A percentile compares a stretch with the other conserved stretches of the same genome.
phyloP scores from a whole-genome alignment of 2,329 filamentous ascomycete species.

The Sclerotinia subarctica region DNA sequence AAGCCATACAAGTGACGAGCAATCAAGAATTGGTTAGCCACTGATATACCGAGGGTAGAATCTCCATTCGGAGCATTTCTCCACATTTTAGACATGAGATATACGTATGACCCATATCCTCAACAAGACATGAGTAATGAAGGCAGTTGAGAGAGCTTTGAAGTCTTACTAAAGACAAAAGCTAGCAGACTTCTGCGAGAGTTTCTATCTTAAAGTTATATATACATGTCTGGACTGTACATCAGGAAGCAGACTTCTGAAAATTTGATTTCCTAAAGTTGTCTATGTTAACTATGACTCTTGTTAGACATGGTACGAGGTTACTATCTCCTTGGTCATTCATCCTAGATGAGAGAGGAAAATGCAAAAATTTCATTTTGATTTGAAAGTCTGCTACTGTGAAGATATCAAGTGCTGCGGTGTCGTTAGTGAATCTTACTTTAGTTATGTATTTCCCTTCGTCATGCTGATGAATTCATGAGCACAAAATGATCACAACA shows the following conservation, averaged over 20 bases:
- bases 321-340: not conserved
- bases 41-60: too few relatives aligned
- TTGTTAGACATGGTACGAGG: not conserved
- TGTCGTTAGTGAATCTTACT: not conserved
- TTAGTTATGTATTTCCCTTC: not conserved
- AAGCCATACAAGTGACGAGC: not conserved
- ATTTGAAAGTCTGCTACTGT: accelerated
- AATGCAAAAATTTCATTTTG: too few relatives aligned
- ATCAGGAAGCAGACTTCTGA: not conserved
- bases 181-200: accelerated
- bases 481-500: not conserved
- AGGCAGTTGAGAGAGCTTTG: not conserved
- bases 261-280: not conserved
- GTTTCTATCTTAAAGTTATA: not conserved
- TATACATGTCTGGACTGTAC: not conserved
- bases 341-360: too few relatives aligned
- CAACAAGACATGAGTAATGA: not conserved
- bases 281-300: accelerated
- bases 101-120: not conserved
- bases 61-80: accelerated
- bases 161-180: not conserved
- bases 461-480: too few relatives aligned
- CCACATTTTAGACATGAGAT: not conserved
- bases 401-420: not conserved
- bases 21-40: not conserved